Evolutionary conservation across 805 yeast genomes (phyloP), one percentile per base, ranked within the genome.

Genomic region (Zygosaccharomyces kombuchaensis): DNA sequence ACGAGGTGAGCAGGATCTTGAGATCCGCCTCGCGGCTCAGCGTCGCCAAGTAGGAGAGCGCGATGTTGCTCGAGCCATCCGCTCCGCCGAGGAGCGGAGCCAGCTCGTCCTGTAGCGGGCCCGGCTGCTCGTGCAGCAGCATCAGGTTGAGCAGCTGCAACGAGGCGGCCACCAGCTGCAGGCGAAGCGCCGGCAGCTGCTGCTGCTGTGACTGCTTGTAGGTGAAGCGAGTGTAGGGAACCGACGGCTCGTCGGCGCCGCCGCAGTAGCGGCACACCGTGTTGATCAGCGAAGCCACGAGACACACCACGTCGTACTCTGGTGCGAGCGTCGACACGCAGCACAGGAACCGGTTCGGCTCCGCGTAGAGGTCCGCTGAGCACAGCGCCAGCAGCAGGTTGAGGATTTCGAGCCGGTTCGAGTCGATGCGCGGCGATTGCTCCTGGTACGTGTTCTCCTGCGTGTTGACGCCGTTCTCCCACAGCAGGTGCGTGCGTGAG

Each of bases 401-500:
- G 31, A 91, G 54, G 2, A 86, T 67, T 57, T 86, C 95, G 4
- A 81, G 66, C 55, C 95, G 75, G 58, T 85, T 80, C 21, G 79
- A 60, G 53, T 85, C 90, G 34, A 78, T 57, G 17, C 69, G 66
- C 1, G 75, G 66, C 13, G 59, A 66, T 36, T 69, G 77, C 29
- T 44, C 56, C 30, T 54, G 49, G 53, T 55, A 68, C 44, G 46
- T 19, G 48, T 62, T 39, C 45, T 65, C 68, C 45, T 50, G 55
- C 10, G 52, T 43, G 2, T 87, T 90, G 26, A 89, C 73, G 5
- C 96, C 96, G 3, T 84, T 79, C 55, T 86, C 95, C 96, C 96
- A 89, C 1, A 84, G 70, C n/a, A 57, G 47, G 32, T 54, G 59
- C 2, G 67, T 59, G 26, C 48, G 52, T 2, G 60, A 48, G 12